Conservation (phyloP, 768 basidiomycete species). For the Tubosaeta brunneosetosa region DNA sequence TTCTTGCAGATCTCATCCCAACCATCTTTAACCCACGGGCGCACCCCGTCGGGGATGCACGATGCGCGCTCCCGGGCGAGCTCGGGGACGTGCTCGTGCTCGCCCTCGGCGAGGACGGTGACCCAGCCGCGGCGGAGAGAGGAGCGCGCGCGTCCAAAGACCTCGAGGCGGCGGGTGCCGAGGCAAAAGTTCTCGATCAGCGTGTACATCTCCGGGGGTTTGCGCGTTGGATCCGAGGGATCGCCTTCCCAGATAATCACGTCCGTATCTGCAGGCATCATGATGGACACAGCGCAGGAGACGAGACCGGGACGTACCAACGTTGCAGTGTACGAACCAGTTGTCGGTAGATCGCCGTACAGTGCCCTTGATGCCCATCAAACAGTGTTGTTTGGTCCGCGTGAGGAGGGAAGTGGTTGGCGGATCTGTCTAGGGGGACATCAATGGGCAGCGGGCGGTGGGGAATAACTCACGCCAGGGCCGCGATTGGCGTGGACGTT, state of each 20-base stretch:
- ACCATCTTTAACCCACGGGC: constrained; percentile 53
- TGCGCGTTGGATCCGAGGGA: constrained; percentile 70
- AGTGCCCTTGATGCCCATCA: constrained; percentile 96
- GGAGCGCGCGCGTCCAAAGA: constrained; percentile 70
- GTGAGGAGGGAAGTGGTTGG: constrained; percentile 83
- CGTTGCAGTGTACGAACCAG: constrained; percentile 98
- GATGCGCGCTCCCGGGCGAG: constrained; percentile 28
- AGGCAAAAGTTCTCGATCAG: constrained; percentile 98
- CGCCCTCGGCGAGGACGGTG: constrained; percentile 67
- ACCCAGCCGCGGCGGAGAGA: constrained; percentile 88
- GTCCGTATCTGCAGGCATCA: constrained; percentile 67
- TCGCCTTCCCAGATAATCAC: constrained; percentile 97
- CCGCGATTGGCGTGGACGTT: constrained; percentile 69
- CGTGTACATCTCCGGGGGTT: constrained; percentile 94
- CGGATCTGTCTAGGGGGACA: constrained; percentile 60
- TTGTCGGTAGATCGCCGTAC: constrained; percentile 91
- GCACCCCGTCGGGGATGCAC: constrained; percentile 26
- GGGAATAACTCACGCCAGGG: constrained; percentile 55
- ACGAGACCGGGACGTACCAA: constrained; percentile 51
- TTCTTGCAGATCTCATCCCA: constrained; percentile 65
- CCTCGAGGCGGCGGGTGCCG: constrained; percentile 83
- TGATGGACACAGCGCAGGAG: neutral
- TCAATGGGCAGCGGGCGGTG: neutral
- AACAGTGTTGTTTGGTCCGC: constrained; percentile 91
- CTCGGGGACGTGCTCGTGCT: constrained; percentile 48